Evolutionary conservation across 1,284 basidiomycete species (phyloP), one percentile per base, ranked within the genome.

Genomic region (Melampsora americana): DNA sequence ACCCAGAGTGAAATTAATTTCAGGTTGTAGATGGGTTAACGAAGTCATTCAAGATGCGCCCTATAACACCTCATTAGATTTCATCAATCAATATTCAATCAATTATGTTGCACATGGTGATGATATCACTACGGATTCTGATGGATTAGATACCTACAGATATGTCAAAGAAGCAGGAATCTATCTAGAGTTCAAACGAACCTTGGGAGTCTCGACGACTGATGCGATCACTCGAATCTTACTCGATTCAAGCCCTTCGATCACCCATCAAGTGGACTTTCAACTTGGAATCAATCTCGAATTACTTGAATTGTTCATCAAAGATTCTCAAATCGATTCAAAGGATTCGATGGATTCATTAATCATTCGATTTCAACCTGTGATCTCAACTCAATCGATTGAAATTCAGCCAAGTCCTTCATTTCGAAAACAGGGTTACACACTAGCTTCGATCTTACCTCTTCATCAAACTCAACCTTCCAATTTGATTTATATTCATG

Each of bases 101-200:
- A 35, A 71, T 59, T 71, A 64, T 28, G 69, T 71, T n/a, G 69
- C 69, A n/a, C 69, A 71, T 23, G 69, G 69, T 30, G 69, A 71
- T 64, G 69, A 71, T 20, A 61, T 71, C 28, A 71, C 69, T 0
- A 62, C 69, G 0, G 69, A 71, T 30, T 59, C 69, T 18, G 20
- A 64, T 20, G 69, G 69, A 59, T 30, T 71, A 44, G 69, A 71
- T 46, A 71, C 56, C 20, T 71, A 71, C 32, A 23, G 69, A 30
- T 60, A 46, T 16, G 69, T 71, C 26, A 71, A 71, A 30, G 69
- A 61, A 64, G 69, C 69, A 39, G 69, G 69, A 46, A 44, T 71
- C n/a, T 71, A 71, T 26, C 53, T 56, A 16, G 56, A 71, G 30
- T 71, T 71, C 50, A 56, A 59, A 26, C 56, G 69, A 9, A 71